Percentiles rank a stretch among this genome's conserved stretches.
Evolutionary conservation across 2,329 filamentous ascomycete genomes (phyloP).

Genomic region (Aspergillus ibericus): DNA sequence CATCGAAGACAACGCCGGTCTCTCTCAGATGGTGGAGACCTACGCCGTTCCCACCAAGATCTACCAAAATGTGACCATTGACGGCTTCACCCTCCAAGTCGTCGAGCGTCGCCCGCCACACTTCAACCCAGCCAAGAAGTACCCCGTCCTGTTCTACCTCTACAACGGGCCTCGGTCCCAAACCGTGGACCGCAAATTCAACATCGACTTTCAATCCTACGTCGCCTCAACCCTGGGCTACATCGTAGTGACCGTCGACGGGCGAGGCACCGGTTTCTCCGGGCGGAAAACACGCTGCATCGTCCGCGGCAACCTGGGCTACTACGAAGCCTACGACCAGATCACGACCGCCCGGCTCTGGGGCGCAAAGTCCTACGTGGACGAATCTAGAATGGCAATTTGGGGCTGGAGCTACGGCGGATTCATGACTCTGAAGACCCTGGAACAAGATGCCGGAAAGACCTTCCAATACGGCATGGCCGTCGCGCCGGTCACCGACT

Average conservation of each 20-base stretch:
- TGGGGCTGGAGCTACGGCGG: slow-evolving; percentile 99
- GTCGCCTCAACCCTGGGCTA: slow-evolving; percentile 84
- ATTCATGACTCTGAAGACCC: slow-evolving; percentile 90
- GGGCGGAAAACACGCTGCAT: slow-evolving; percentile 81
- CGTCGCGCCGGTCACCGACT: slow-evolving; percentile 97
- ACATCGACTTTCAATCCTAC: slow-evolving; percentile 86
- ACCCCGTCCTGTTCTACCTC: slow-evolving; percentile 91
- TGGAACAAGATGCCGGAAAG: slow-evolving; percentile 83
- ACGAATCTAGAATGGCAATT: slow-evolving; percentile 78
- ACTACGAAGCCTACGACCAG: slow-evolving; percentile 84
- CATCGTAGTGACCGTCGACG: slow-evolving; percentile 91
- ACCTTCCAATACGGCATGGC: slow-evolving; percentile 98
- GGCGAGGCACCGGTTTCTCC: slow-evolving; percentile 85
- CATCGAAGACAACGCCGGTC: slow-evolving; percentile 73
- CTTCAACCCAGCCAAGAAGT: slow-evolving; percentile 79
- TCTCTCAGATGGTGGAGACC: slow-evolving; percentile 68
- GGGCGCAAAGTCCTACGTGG: slow-evolving; percentile 78
- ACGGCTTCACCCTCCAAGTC: slow-evolving; percentile 70
- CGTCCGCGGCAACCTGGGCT: slow-evolving; percentile 78
- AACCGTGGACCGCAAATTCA: slow-evolving; percentile 75
- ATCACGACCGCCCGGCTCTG: slow-evolving; percentile 86
- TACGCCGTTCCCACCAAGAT: slow-evolving; percentile 80
- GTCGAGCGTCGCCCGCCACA: slow-evolving; percentile 87
- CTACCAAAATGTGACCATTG: slow-evolving; percentile 82
- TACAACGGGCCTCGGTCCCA: slow-evolving; percentile 97